Evolutionary conservation across 805 yeast species (phyloP).

Genomic region (Ogataea allantospora): DNA sequence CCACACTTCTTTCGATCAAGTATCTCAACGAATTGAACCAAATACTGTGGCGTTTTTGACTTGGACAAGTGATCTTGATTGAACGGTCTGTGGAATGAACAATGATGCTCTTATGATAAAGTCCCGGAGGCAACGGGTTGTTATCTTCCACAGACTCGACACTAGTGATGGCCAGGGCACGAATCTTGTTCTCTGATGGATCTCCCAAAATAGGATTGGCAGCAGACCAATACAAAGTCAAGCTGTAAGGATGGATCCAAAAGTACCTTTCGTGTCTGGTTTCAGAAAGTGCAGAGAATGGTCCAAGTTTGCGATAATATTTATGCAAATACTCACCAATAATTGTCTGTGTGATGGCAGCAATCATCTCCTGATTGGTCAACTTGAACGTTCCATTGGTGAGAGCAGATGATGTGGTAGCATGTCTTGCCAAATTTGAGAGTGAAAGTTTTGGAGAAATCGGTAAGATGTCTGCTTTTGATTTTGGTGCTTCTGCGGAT

Average conservation of each 20-base stretch:
- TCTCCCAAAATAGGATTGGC: slow-evolving; percentile 74
- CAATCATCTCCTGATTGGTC: slow-evolving; percentile 70
- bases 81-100: slow-evolving; percentile 62
- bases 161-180: slow-evolving; percentile 74
- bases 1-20: slow-evolving; percentile 62
- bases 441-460: slow-evolving; percentile 14
- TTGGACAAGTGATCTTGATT: slow-evolving; percentile 82
- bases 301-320: slow-evolving; percentile 76
- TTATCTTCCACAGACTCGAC: slow-evolving; percentile 81
- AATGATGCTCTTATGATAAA: slow-evolving; percentile 80
- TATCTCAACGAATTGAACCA: slow-evolving; percentile 87
- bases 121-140: slow-evolving; percentile 86
- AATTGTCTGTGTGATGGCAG: slow-evolving; percentile 87
- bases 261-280: slow-evolving; percentile 87
- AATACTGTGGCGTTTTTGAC: slow-evolving; percentile 81
- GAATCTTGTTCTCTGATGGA: slow-evolving; percentile 63
- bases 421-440: slow-evolving; percentile 18
- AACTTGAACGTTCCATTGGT: slow-evolving; percentile 61
- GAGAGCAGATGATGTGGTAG: slow-evolving; percentile 24
- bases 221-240: slow-evolving; percentile 87
- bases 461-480: slow-evolving; percentile 4
- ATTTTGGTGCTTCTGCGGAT: slow-evolving; percentile 5
- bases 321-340: slow-evolving; percentile 89
- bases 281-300: slow-evolving; percentile 71
- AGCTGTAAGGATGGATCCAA: slow-evolving; percentile 94